Percentiles rank a stretch among this genome's conserved stretches.
phyloP scores from a whole-genome alignment of 1,284 basidiomycete species.

The Ustilago hordei region DNA sequence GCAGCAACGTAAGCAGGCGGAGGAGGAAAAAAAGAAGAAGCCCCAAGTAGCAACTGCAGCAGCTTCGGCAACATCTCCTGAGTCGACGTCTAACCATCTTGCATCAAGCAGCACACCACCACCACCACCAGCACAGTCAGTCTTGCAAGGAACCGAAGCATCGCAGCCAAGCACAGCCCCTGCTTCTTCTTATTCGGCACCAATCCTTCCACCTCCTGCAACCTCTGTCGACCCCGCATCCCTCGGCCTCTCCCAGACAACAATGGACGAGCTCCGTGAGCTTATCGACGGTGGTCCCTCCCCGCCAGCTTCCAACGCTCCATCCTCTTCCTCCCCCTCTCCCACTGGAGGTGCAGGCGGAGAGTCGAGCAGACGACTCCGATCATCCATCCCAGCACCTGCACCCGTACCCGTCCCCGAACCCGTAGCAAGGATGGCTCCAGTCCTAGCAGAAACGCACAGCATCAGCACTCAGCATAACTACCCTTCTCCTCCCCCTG shows the following conservation, averaged over 20 bases:
- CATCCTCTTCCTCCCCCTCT: conserved; percentile 12
- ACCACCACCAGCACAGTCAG: conserved; percentile 22
- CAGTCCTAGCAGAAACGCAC: conserved; percentile 19
- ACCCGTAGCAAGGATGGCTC: conserved; percentile 35
- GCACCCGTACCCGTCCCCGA: conserved; percentile 44
- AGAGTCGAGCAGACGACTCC: conserved; percentile 9
- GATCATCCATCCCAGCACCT: conserved; percentile 22
- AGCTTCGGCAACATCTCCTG: conserved; percentile 10
- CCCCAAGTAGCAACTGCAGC: conserved; percentile 6
- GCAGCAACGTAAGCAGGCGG: conserved; percentile 69
- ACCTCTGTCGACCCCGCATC: conserved; percentile 26
- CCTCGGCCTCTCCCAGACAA: conserved; percentile 51
- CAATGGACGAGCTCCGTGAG: conserved; percentile 59
- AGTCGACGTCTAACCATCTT: conserved; percentile 14
- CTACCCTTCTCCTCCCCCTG: conserved; percentile 44
- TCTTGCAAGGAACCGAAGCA: conserved; percentile 37
- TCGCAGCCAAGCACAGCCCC: conserved; percentile 3
- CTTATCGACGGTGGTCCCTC: conserved; percentile 52
- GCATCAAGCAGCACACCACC: conserved; percentile 8
- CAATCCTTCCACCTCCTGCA: conserved; percentile 9
- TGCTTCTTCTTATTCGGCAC: conserved; percentile 4
- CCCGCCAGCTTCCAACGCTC: conserved; percentile 27
- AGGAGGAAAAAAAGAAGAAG: conserved; percentile 59
- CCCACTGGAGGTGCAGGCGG: neutral
- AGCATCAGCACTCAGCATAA: conserved; percentile 35